Conservation (phyloP, 371 early-diverging fungal genomes). For the Mucor lusitanicus region DNA sequence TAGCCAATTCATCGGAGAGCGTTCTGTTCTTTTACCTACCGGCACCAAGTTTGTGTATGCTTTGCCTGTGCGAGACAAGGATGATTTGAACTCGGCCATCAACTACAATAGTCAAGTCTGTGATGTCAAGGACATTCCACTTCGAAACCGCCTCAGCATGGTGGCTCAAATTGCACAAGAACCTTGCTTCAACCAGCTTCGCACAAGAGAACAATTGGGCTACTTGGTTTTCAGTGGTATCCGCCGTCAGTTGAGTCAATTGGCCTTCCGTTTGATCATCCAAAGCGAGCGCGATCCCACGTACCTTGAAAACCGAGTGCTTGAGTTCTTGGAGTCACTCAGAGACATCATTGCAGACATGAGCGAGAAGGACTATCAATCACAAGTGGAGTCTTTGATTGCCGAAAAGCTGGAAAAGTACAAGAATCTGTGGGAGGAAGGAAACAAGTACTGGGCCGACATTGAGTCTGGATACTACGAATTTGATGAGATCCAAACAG, state of each 20-base stretch:
- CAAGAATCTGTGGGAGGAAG: slow-evolving; percentile 83
- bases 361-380: slow-evolving; percentile 71
- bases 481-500: slow-evolving; percentile 68
- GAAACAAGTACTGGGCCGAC: slow-evolving; percentile 73
- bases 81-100: slow-evolving; percentile 86
- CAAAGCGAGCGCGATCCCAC: slow-evolving; percentile 87
- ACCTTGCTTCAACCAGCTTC: slow-evolving; percentile 89
- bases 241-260: slow-evolving; percentile 53
- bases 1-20: slow-evolving; percentile 57
- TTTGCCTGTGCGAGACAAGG: slow-evolving; percentile 64
- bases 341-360: slow-evolving; percentile 60
- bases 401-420: slow-evolving; percentile 75
- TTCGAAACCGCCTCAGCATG: slow-evolving; percentile 65
- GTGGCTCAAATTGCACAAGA: slow-evolving; percentile 79
- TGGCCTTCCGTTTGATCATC: slow-evolving; percentile 75
- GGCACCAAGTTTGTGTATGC: slow-evolving; percentile 50
- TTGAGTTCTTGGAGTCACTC: slow-evolving; percentile 69
- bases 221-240: slow-evolving; percentile 81
- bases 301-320: slow-evolving; percentile 79
- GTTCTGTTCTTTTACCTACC: slow-evolving; percentile 63
- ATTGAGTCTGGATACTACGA: slow-evolving; percentile 81
- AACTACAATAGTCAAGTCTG: slow-evolving; percentile 75
- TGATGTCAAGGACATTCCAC: slow-evolving; percentile 45
- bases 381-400: slow-evolving; percentile 73
- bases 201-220: slow-evolving; percentile 89